A percentile compares a stretch with the other conserved stretches of the same genome.
Evolutionary conservation across 306 rosid species (phyloP).

Genomic region (Cercis canadensis): DNA sequence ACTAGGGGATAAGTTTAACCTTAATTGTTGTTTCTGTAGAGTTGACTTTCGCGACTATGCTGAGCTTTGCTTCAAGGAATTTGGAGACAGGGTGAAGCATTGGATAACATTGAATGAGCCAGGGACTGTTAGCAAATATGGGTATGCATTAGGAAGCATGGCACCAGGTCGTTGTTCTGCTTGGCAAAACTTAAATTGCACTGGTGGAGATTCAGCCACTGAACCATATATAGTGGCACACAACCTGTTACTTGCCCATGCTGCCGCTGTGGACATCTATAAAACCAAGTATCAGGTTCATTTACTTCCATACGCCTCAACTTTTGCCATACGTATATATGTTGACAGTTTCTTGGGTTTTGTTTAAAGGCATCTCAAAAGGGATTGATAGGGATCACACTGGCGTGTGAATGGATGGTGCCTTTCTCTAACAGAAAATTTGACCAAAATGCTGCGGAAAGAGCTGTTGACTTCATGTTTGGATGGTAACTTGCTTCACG

Average conservation of each 20-base stretch:
- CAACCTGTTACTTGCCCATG: constrained; percentile 4
- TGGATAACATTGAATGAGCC: constrained; percentile 50
- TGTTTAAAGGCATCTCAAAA: constrained; percentile 44
- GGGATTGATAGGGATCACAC: constrained; percentile 59
- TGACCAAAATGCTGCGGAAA: constrained; percentile 36
- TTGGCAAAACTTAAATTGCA: constrained; percentile 5
- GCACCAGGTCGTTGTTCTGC: constrained; percentile 23
- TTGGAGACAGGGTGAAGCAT: constrained; percentile 44
- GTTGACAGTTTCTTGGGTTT: no score
- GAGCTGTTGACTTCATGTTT: constrained; percentile 50
- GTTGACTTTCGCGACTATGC: constrained; percentile 42
- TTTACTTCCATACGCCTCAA: no score
- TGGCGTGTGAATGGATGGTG: constrained; percentile 41
- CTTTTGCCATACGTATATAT: no score
- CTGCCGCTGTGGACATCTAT: not conserved
- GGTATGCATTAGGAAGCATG: constrained; percentile 2
- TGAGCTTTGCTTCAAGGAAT: constrained; percentile 42
- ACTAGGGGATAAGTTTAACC: no score
- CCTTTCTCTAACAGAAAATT: constrained; percentile 39
- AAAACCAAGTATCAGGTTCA: no score
- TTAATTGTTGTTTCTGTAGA: not conserved
- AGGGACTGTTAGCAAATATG: constrained; percentile 1
- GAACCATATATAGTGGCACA: not conserved
- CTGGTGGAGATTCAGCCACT: not conserved
- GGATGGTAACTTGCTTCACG: constrained; percentile 51